Evolutionary conservation across 768 basidiomycete species (phyloP).

Genomic region (Boletus edulis): DNA sequence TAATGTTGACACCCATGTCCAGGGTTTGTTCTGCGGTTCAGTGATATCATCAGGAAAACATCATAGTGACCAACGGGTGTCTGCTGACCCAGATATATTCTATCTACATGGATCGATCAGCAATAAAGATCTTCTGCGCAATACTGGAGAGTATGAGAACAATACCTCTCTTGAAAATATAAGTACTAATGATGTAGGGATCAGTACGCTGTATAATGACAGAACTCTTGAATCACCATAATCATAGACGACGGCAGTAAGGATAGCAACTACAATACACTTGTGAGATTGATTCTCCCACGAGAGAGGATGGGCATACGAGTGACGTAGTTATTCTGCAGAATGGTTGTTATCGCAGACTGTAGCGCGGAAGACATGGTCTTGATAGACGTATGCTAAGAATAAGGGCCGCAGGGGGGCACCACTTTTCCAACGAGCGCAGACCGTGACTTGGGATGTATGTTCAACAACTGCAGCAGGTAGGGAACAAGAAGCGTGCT

Average conservation of each 20-base stretch:
- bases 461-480: no score
- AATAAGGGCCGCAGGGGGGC: no score
- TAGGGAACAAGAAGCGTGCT: no score
- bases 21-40: constrained; percentile 1
- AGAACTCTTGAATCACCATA: background rate
- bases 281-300: no score
- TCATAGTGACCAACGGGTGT: background rate
- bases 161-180: background rate
- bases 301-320: no score
- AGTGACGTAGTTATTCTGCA: no score
- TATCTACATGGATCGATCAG: background rate
- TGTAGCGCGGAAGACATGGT: no score
- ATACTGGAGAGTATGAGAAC: no score
- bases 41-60: background rate
- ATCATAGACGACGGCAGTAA: background rate
- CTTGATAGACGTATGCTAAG: no score
- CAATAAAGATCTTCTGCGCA: background rate
- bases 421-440: no score
- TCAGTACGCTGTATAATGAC: background rate
- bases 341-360: no score
- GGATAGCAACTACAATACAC: background rate
- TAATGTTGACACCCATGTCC: constrained; percentile 9
- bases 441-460: no score
- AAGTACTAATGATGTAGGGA: background rate
- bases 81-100: constrained; percentile 12